Base-by-base conservation (phyloP, 2,329 filamentous ascomycete genomes). In the Graphium sp. region DNA sequence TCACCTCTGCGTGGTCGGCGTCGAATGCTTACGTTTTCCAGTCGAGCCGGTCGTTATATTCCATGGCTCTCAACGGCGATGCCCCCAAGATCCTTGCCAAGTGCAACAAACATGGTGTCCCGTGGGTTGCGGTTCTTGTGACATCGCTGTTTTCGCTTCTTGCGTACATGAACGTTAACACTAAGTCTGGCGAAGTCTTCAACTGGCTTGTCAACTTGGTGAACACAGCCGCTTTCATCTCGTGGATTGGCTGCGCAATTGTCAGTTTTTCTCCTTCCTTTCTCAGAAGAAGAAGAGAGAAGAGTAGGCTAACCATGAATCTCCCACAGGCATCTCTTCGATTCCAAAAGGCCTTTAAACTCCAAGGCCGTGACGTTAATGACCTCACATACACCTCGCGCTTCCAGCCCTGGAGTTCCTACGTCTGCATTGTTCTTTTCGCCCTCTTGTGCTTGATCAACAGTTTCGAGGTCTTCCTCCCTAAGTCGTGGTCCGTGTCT, bases 121-220 rank as follows among this genome's bases (percentile, higher is more conserved):
- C 52, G 3, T 55, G 50, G 49, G 41, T 52, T 4, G 46, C 52
- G 7, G 50, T 55, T 50, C 7, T 45, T 2, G 46, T 67, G 17
- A 65, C 67, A 1, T 58, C 74, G 34, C 39, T 60, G 2, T 63
- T 82, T 32, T 60, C 67, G 7, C 56, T 74, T n/a, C 53, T 81
- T 14, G 63, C 64, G 9, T 81, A 79, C 42, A 34, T 47, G 27
- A 68, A 72, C 39, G 56, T 76, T 21, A 66, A 58, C 14, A 60
- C 60, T 36, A 46, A 53, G 28, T 57, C 65, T 1, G 55, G 65
- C 2, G 56, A 63, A 14, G 73, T 78, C 11, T 67, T 67, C 44
- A 60, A 58, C 34, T 68, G 61, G 62, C 58, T 68, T 34, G 50
- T 66, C 32, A 65, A 59, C 38, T 25, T 41, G 13, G 35, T 30